A percentile compares a stretch with the other conserved stretches of the same genome.
These are phyloP conservation scores for Amaranthus cruentus DNA, from an alignment of 148 eudicot genomes.

Conservation along the genomic window DNA sequence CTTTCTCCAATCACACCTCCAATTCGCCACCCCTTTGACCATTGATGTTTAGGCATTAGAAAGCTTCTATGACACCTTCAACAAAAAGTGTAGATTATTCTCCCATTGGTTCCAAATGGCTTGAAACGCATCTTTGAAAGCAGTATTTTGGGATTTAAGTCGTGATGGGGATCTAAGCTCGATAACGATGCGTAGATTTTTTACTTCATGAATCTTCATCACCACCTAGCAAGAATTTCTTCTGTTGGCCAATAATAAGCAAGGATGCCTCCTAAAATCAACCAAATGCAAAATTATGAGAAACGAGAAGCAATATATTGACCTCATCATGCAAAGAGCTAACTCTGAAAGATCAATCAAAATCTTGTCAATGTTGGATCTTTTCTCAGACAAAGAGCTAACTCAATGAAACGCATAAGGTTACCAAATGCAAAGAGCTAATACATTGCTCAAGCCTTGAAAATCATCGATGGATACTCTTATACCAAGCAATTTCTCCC, in stretches of 20 bases:
- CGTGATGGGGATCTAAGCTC: neutral
- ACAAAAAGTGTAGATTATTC: neutral
- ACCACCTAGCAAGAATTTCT: conserved; percentile 31
- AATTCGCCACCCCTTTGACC: neutral
- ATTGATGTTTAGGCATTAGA: neutral
- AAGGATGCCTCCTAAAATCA: conserved; percentile 58
- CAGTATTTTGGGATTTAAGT: neutral
- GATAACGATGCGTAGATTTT: neutral
- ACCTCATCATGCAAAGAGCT: neutral
- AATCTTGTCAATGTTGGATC: too few relatives aligned
- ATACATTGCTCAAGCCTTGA: too few relatives aligned
- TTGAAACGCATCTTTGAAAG: neutral
- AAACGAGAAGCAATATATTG: neutral
- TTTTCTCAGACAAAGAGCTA: neutral
- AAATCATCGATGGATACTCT: too few relatives aligned
- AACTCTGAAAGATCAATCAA: neutral
- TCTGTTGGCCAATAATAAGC: conserved; percentile 52
- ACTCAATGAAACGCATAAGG: neutral
- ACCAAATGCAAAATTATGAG: neutral
- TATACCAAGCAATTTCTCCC: too few relatives aligned
- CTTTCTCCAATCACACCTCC: neutral
- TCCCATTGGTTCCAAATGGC: neutral
- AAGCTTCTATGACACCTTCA: neutral
- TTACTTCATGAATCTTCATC: conserved; percentile 25
- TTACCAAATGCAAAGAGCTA: neutral